A percentile compares a stretch with the other conserved stretches of the same genome.
These are phyloP conservation scores for Penicillium egyptiacum DNA, from an alignment of 495 filamentous ascomycete species.

Conservation along the genomic window DNA sequence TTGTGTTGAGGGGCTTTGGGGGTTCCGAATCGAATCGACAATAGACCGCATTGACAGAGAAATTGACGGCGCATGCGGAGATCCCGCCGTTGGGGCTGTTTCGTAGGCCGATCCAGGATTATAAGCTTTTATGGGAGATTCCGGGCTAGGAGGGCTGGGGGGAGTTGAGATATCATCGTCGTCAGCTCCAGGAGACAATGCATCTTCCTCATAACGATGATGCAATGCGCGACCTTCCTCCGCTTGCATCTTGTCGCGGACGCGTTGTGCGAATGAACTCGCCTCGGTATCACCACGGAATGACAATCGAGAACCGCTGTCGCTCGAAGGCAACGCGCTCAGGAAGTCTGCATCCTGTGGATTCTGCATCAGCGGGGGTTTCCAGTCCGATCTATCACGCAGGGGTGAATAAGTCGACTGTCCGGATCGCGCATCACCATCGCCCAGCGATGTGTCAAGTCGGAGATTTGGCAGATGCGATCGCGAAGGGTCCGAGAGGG, in stretches of 20 bases:
- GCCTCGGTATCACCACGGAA: slow-evolving; percentile 45
- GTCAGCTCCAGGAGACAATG: slow-evolving; percentile 29
- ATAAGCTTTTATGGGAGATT: slow-evolving; percentile 20
- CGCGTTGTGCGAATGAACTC: slow-evolving; percentile 51
- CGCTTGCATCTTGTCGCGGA: slow-evolving; percentile 69
- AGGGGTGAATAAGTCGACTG: slow-evolving; percentile 14
- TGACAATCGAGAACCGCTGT: slow-evolving; percentile 41
- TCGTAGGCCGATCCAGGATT: slow-evolving; percentile 28
- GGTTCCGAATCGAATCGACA: slow-evolving; percentile 28
- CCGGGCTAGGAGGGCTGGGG: slow-evolving; percentile 9
- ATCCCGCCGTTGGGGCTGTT: slow-evolving; percentile 31
- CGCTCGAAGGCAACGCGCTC: slow-evolving; percentile 33
- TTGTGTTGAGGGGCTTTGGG: slow-evolving; percentile 19
- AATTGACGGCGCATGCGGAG: slow-evolving; percentile 25
- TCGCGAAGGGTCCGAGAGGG: slow-evolving; percentile 20
- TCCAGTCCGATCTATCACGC: slow-evolving; percentile 23
- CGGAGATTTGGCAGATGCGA: slow-evolving; percentile 31
- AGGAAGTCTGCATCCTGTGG: slow-evolving; percentile 42
- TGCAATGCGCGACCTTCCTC: slow-evolving; percentile 72
- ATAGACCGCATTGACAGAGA: slow-evolving; percentile 24
- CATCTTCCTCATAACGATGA: slow-evolving; percentile 36
- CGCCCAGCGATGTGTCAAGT: slow-evolving; percentile 42
- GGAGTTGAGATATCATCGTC: slow-evolving; percentile 23
- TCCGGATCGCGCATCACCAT: slow-evolving; percentile 20
- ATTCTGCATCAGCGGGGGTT: slow-evolving; percentile 33